phyloP scores from a whole-genome alignment of 768 basidiomycete genomes.

The Fomitopsis serialis region DNA sequence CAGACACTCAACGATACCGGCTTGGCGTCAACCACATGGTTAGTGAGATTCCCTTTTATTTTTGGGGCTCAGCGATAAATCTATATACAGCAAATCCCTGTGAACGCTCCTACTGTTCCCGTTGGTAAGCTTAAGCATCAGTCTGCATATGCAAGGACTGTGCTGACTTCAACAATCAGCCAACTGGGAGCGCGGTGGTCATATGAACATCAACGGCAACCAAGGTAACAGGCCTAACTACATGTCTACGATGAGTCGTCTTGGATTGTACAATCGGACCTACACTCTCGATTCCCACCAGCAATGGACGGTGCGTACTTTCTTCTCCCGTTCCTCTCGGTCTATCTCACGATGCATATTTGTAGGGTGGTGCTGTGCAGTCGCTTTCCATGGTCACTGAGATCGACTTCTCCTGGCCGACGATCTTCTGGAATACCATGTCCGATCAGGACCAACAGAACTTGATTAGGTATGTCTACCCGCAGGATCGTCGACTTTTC shows the following conservation, averaged over 20 bases:
- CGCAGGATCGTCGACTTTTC: not conserved
- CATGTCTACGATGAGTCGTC: slow-evolving; percentile 29
- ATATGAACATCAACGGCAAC: slow-evolving; percentile 30
- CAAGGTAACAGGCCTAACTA: slow-evolving; percentile 37
- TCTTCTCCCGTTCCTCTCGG: not conserved
- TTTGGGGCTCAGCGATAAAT: not conserved
- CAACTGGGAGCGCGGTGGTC: slow-evolving; percentile 35
- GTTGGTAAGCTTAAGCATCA: slow-evolving; percentile 19
- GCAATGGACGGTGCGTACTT: slow-evolving; percentile 26
- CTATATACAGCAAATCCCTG: slow-evolving; percentile 27
- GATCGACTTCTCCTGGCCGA: slow-evolving; percentile 35
- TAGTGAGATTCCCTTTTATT: not conserved
- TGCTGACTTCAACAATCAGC: slow-evolving; percentile 17
- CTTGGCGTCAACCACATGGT: slow-evolving; percentile 31
- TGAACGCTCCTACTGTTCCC: slow-evolving; percentile 34
- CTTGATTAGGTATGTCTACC: slow-evolving; percentile 23
- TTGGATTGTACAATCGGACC: slow-evolving; percentile 27
- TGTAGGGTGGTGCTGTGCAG: slow-evolving; percentile 34
- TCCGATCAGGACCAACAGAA: slow-evolving; percentile 30
- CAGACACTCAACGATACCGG: slow-evolving; percentile 36
- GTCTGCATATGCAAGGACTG: not conserved
- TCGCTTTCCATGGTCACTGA: slow-evolving; percentile 30
- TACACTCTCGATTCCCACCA: slow-evolving; percentile 37
- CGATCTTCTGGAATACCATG: slow-evolving; percentile 32
- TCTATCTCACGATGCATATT: not conserved